Base-by-base conservation (phyloP, 345 rosid species). In the Lenwebbia sp. region DNA sequence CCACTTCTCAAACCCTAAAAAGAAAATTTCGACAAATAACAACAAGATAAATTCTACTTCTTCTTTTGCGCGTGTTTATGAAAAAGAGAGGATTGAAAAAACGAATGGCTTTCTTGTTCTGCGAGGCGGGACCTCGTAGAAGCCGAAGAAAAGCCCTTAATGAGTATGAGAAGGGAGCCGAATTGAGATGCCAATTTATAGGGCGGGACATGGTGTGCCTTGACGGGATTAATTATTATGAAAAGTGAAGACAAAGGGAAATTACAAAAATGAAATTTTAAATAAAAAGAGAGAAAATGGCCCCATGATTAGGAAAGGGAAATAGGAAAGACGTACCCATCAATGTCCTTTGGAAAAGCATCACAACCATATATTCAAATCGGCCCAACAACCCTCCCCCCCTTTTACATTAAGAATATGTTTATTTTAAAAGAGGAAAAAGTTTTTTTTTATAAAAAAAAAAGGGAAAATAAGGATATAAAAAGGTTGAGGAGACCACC, bases 111-210 rank as follows among this genome's bases (percentile, higher is more conserved):
- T 90, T 90, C 93, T 91, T 86, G 84, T 83, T 88, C 95, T 88
- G 86, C 92, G 93, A 91, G 93, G 94, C 84, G 88, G 57, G 89
- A 87, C 92, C 94, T 91, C 93, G 91, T 91, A 88, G 92, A 89
- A 91, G 90, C n/a, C 12, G 89, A 88, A 88, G 85, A 88, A 58
- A 83, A 75, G 10, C 49, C 88, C 88, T 22, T 28, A 19, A 76
- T 21, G 41, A 33, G 57, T 41, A 84, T 83, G 82, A 25, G 25
- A 30, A 82, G 84, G 54, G 53, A 82, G 83, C 26, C 44, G 57
- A 85, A 8, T 28, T 21, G 30, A 30, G 21, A 49, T 14, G 55
- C 78, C 78, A 7, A 88, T 92, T 88, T 91, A 92, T 47, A 28
- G 54, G 28, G 62, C 8, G 53, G 75, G 44, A 37, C 78, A 17